A percentile compares a stretch with the other conserved stretches of the same genome.
These are phyloP conservation scores for Porodaedalea pini DNA, from an alignment of 1,284 basidiomycete species.

Conservation along the genomic window DNA sequence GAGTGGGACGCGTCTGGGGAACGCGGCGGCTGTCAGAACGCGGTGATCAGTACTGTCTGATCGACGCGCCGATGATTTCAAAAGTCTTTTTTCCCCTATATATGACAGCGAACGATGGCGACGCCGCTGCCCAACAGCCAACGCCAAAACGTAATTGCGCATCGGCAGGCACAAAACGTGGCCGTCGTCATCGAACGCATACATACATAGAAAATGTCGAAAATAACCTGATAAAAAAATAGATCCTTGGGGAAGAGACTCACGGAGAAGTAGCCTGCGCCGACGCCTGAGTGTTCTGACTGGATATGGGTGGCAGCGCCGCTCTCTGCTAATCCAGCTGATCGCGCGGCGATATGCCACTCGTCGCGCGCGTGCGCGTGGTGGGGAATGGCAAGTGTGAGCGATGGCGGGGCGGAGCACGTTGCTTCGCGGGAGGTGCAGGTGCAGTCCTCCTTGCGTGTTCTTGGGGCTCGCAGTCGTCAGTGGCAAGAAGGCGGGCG, in stretches of 20 bases:
- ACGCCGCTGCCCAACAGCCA: not conserved
- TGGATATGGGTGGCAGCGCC: constrained; percentile 4
- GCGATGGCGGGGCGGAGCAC: not conserved
- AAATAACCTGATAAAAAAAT: not conserved
- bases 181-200: not conserved
- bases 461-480: not conserved
- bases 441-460: not conserved
- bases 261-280: constrained; percentile 14
- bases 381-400: not conserved
- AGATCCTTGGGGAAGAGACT: not conserved
- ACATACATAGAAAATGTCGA: not conserved
- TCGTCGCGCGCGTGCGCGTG: not conserved
- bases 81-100: not conserved
- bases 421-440: not conserved
- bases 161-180: not conserved
- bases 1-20: constrained; percentile 7
- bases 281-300: constrained; percentile 3
- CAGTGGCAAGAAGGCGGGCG: not conserved
- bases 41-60: constrained; percentile 6
- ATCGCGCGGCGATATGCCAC: not conserved
- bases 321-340: not conserved
- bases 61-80: constrained; percentile 1
- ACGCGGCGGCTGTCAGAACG: not conserved
- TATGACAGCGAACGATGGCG: not conserved
- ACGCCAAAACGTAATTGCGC: not conserved